Evolutionary conservation across 2,329 filamentous ascomycete genomes (phyloP).

Genomic region (Colletotrichum sp.): DNA sequence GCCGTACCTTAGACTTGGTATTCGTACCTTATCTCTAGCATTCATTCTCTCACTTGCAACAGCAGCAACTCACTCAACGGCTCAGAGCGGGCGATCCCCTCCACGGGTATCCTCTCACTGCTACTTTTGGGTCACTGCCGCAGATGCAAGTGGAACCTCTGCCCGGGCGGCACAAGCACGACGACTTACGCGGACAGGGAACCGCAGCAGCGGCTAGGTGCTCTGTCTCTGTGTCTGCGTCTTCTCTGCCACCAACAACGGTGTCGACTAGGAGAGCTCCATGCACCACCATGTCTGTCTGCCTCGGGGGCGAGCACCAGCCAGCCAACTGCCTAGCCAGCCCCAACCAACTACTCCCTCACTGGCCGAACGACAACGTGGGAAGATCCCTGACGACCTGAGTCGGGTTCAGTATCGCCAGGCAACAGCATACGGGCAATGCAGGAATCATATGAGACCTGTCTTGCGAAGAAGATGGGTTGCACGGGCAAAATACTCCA

Average conservation of each 20-base stretch:
- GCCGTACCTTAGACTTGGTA: background rate
- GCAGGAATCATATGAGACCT: slow-evolving; percentile 17
- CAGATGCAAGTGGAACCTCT: background rate
- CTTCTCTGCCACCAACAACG: no score
- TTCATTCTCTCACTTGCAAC: background rate
- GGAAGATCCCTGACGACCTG: slow-evolving; percentile 3
- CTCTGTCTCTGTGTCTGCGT: background rate
- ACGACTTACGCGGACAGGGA: slow-evolving; percentile 9
- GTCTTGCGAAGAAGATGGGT: background rate
- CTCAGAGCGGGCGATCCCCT: background rate
- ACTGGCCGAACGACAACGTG: background rate
- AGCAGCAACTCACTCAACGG: background rate
- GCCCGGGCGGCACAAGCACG: background rate
- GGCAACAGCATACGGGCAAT: slow-evolving; percentile 2
- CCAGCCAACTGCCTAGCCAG: background rate
- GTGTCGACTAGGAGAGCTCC: background rate
- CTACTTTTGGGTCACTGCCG: background rate
- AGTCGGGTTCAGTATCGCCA: background rate
- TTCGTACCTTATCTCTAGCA: background rate
- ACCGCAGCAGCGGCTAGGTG: background rate
- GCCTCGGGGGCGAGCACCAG: background rate
- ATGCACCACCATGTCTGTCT: background rate
- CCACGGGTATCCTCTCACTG: background rate
- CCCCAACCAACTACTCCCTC: background rate
- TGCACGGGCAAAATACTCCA: background rate